Evolutionary conservation across 495 filamentous ascomycete genomes (phyloP), one percentile per base, ranked within the genome.

Genomic region (Aspergillus taichungensis): DNA sequence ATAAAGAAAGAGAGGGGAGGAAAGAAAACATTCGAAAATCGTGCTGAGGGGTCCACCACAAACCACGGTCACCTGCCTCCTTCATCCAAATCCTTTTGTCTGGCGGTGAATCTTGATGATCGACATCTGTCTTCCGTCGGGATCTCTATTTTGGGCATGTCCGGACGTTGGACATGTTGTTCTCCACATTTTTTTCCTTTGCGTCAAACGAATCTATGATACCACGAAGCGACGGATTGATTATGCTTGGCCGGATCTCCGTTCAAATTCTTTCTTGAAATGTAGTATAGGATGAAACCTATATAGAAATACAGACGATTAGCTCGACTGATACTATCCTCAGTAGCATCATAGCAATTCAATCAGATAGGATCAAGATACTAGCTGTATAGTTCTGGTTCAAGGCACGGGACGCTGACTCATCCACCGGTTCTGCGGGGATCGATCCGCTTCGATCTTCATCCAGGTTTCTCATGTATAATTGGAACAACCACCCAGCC

Each of bases 391-490:
- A 24, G 18, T 29, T 10, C 30, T 30, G n/a, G 27, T 34, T 11
- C 31, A 43, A 14, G 34, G 6, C n/a, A 24, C 18, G 18, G 18
- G 18, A 24, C 44, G 50, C 61, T 66, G 55, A 66, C 48, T 64
- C 59, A 66, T 51, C 47, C 24, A 3, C 27, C 30, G 31, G 41
- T 69, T 69, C 66, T 53, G 55, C 53, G 60, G 58, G 54, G 48
- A 54, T 69, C 63, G 55, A 69, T 56, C 37, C 33, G 34, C 45
- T 69, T 68, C 65, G 51, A 64, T 52, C 37, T 30, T 13, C 42
- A 40, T 42, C 8, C 29, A 13, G 24, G 8, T 6, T 38, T 42
- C 14, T 33, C 42, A 24, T 32, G 18, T 24, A 24, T 24, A 24
- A 24, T 24, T 24, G 18, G 18, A 24, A 24, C 18, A 24, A 4